Conservation (phyloP, 129 eudicot species). For the Oenanthe sinensis region DNA sequence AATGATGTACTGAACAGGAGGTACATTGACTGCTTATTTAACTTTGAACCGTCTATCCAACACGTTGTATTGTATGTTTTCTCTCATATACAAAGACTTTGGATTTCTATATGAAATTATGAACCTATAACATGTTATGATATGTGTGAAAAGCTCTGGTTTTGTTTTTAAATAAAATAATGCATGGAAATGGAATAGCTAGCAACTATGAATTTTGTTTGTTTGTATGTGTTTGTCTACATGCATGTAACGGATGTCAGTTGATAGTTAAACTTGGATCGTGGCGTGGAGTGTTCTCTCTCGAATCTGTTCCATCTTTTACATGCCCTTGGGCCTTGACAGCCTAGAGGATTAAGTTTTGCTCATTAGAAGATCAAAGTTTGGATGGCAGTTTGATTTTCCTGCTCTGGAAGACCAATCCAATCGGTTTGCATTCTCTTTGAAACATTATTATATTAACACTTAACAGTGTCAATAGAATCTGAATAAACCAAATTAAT, state of each 20-base stretch:
- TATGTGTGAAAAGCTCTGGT: neutral
- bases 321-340: too few relatives aligned
- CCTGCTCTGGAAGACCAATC: too few relatives aligned
- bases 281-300: neutral
- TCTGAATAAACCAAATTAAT: too few relatives aligned
- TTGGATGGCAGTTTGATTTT: too few relatives aligned
- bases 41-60: neutral
- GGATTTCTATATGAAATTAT: neutral
- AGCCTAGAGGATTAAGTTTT: too few relatives aligned
- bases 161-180: neutral
- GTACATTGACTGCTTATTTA: slow-evolving; percentile 22
- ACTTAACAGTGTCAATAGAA: too few relatives aligned
- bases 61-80: neutral
- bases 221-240: neutral
- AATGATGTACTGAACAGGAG: slow-evolving; percentile 91
- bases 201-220: neutral
- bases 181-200: too few relatives aligned
- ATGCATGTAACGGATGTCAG: neutral
- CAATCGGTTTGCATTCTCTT: too few relatives aligned
- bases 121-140: neutral
- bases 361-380: too few relatives aligned
- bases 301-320: too few relatives aligned
- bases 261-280: neutral
- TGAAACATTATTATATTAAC: too few relatives aligned
- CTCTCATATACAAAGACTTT: neutral